Evolutionary conservation across 371 early-diverging fungal species (phyloP).

Genomic region (Nosema muscidifuracis): DNA sequence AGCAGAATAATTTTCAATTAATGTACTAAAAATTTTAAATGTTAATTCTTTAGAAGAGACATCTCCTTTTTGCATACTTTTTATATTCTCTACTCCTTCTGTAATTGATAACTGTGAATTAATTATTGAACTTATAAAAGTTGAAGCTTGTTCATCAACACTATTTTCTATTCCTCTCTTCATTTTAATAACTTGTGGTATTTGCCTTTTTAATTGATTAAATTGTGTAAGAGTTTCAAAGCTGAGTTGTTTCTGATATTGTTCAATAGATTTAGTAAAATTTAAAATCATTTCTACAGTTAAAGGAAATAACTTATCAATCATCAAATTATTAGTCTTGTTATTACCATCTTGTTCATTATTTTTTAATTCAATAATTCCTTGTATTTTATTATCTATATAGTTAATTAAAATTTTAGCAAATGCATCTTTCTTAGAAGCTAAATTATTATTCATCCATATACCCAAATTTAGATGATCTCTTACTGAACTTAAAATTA

Average conservation of each 20-base stretch:
- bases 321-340: conserved; percentile 5
- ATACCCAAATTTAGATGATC: conserved; percentile 54
- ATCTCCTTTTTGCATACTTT: conserved; percentile 34
- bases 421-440: conserved; percentile 26
- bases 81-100: conserved; percentile 22
- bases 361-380: not conserved
- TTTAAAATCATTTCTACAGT: conserved; percentile 25
- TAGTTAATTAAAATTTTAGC: conserved; percentile 33
- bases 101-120: conserved; percentile 31
- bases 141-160: conserved; percentile 34
- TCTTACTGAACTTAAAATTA: conserved; percentile 48
- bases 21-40: conserved; percentile 43
- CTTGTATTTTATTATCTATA: conserved; percentile 18
- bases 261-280: conserved; percentile 27
- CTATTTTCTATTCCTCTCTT: conserved; percentile 23
- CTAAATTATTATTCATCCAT: conserved; percentile 41
- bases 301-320: conserved; percentile 47
- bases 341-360: not conserved
- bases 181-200: conserved; percentile 22
- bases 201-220: conserved; percentile 19
- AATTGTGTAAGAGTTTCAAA: conserved; percentile 22
- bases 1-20: conserved; percentile 48
- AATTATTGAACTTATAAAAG: conserved; percentile 52
- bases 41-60: conserved; percentile 21
- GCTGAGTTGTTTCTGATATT: not conserved